Evolutionary conservation across 148 eudicot species (phyloP).

Genomic region (Rhododendron simsii): DNA sequence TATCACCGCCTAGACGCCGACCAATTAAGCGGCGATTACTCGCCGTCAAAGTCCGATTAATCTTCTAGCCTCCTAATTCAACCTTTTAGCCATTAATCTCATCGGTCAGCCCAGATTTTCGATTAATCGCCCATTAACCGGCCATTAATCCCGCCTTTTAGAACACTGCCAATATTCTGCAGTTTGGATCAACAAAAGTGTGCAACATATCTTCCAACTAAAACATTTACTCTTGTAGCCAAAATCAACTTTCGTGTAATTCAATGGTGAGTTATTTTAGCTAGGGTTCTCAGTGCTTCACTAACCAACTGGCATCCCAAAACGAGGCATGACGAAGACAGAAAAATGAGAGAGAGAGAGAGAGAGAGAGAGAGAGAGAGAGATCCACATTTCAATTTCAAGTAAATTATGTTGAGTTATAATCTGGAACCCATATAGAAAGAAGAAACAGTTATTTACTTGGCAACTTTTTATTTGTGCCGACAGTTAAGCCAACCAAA

Average conservation of each 20-base stretch:
- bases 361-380: background rate
- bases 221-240: background rate
- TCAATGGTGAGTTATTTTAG: background rate
- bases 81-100: too few species aligned
- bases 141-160: too few species aligned
- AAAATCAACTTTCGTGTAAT: background rate
- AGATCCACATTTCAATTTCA: background rate
- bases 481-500: background rate
- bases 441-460: background rate
- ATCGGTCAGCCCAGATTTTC: too few species aligned
- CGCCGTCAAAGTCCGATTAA: too few species aligned
- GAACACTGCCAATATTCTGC: background rate
- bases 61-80: too few species aligned
- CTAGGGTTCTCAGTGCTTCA: background rate
- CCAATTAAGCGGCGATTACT: too few species aligned
- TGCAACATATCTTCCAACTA: background rate
- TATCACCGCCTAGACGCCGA: too few species aligned
- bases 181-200: background rate
- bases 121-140: too few species aligned
- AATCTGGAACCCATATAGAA: background rate
- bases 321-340: background rate
- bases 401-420: background rate
- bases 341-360: background rate
- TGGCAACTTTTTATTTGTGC: background rate
- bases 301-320: background rate